These are phyloP conservation scores for Cercospora beticola DNA, from an alignment of 2,329 filamentous ascomycete genomes.

Conservation along the genomic window DNA sequence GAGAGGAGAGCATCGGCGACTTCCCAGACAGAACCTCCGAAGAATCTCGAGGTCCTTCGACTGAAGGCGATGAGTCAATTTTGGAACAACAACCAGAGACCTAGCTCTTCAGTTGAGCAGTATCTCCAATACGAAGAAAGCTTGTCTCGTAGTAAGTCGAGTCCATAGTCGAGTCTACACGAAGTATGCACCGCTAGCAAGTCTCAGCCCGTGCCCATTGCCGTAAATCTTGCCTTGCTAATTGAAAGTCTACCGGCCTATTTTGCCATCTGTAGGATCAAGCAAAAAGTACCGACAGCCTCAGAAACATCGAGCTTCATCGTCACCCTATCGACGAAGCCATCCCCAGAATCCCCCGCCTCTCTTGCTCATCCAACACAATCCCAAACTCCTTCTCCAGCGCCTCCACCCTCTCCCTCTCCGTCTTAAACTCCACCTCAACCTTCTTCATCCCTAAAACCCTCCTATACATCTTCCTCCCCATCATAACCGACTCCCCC, in stretches of 20 bases:
- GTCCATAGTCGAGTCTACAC: neutral
- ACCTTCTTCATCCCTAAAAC: conserved; percentile 45
- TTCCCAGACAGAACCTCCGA: neutral
- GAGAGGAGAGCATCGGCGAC: neutral
- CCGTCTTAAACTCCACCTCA: conserved; percentile 42
- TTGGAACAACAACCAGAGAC: neutral
- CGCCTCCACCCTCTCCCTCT: conserved; percentile 45
- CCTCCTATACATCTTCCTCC: conserved; percentile 48
- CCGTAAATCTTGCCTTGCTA: neutral
- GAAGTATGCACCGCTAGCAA: neutral
- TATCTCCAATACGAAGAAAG: neutral
- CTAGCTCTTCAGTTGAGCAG: neutral
- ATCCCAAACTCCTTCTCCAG: conserved; percentile 49
- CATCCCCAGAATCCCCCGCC: conserved; percentile 39
- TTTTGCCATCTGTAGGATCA: neutral
- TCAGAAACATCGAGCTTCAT: neutral
- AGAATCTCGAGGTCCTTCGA: neutral
- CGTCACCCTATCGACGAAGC: conserved; percentile 11
- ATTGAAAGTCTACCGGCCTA: neutral
- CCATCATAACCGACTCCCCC: conserved; percentile 43
- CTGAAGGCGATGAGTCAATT: neutral
- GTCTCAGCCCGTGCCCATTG: neutral
- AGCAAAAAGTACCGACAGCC: neutral
- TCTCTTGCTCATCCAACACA: conserved; percentile 40
- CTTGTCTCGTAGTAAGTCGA: neutral